These are phyloP conservation scores for Podaxis carcinomalis DNA, from an alignment of 768 basidiomycete genomes.

Conservation along the genomic window DNA sequence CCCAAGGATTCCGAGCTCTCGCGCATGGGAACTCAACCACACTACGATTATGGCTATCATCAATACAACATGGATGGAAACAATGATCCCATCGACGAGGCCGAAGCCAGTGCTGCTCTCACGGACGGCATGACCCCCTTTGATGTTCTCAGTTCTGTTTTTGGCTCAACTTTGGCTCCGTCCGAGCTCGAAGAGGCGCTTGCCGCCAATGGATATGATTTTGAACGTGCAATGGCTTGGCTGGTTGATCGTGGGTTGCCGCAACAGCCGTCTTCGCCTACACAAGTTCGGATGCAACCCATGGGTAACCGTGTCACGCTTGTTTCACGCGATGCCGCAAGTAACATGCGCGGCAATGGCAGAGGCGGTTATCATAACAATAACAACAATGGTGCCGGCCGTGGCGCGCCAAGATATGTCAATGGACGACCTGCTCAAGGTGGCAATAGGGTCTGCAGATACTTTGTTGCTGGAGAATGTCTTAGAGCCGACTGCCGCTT, in stretches of 20 bases:
- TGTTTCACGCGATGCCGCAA: slow-evolving; percentile 50
- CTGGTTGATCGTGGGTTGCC: slow-evolving; percentile 73
- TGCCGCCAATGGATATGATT: slow-evolving; percentile 84
- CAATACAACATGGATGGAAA: slow-evolving; percentile 13
- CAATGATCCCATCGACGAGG: slow-evolving; percentile 27
- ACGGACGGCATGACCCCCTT: slow-evolving; percentile 97
- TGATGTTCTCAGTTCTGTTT: slow-evolving; percentile 92
- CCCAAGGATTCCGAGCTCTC: slow-evolving; percentile 10
- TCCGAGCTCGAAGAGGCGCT: slow-evolving; percentile 94
- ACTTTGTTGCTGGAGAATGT: slow-evolving; percentile 96
- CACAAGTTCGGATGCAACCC: slow-evolving; percentile 51
- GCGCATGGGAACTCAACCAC: slow-evolving; percentile 24
- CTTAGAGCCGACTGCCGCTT: slow-evolving; percentile 95
- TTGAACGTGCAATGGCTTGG: slow-evolving; percentile 94
- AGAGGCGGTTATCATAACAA: slow-evolving; percentile 23
- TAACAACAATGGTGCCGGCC: slow-evolving; percentile 24
- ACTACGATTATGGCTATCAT: slow-evolving; percentile 12
- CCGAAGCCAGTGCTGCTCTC: slow-evolving; percentile 54
- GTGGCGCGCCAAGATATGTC: slow-evolving; percentile 36
- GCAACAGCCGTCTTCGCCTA: slow-evolving; percentile 27
- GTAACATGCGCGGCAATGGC: slow-evolving; percentile 33
- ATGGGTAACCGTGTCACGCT: slow-evolving; percentile 68
- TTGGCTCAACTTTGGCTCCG: slow-evolving; percentile 84
- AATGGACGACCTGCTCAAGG: slow-evolving; percentile 56
- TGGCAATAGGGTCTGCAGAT: slow-evolving; percentile 86